phyloP scores from a whole-genome alignment of 805 yeast species.

The Cyberlindnera lachancei region DNA sequence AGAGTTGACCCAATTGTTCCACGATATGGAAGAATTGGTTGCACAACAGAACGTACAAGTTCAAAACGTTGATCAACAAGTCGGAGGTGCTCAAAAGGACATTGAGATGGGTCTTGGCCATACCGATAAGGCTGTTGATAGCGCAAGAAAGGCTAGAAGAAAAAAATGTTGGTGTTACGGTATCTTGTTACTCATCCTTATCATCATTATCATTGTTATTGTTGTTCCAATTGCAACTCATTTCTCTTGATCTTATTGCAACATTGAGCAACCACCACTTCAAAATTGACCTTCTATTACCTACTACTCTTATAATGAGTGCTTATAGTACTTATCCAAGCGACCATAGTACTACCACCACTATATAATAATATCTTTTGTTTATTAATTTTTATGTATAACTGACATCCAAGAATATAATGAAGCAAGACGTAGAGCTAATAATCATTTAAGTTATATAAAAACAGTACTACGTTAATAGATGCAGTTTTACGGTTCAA shows the following conservation, averaged over 20 bases:
- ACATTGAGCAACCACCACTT: too few relatives aligned
- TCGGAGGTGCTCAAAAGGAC: slow-evolving; percentile 78
- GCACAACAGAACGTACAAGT: slow-evolving; percentile 91
- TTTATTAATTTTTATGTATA: too few relatives aligned
- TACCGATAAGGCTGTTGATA: slow-evolving; percentile 80
- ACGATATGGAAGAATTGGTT: slow-evolving; percentile 93
- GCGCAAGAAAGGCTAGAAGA: slow-evolving; percentile 84
- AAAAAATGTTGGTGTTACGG: slow-evolving; percentile 83
- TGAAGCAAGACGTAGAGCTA: too few relatives aligned
- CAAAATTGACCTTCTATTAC: too few relatives aligned
- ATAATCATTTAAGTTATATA: too few relatives aligned
- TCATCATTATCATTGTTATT: slow-evolving; percentile 59
- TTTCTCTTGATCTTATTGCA: background rate
- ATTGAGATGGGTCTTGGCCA: slow-evolving; percentile 93
- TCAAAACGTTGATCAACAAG: slow-evolving; percentile 74
- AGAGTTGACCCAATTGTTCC: slow-evolving; percentile 88
- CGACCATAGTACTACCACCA: too few relatives aligned
- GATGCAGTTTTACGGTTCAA: too few relatives aligned
- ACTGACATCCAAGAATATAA: too few relatives aligned
- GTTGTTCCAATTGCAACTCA: slow-evolving; percentile 36
- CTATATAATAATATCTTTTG: too few relatives aligned
- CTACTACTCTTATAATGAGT: too few relatives aligned
- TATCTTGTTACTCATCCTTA: slow-evolving; percentile 50
- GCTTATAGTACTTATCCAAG: too few relatives aligned
- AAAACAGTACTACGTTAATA: too few relatives aligned